These are phyloP conservation scores for Lithohypha guttulata DNA, from an alignment of 2,329 filamentous ascomycete species.

Conservation along the genomic window DNA sequence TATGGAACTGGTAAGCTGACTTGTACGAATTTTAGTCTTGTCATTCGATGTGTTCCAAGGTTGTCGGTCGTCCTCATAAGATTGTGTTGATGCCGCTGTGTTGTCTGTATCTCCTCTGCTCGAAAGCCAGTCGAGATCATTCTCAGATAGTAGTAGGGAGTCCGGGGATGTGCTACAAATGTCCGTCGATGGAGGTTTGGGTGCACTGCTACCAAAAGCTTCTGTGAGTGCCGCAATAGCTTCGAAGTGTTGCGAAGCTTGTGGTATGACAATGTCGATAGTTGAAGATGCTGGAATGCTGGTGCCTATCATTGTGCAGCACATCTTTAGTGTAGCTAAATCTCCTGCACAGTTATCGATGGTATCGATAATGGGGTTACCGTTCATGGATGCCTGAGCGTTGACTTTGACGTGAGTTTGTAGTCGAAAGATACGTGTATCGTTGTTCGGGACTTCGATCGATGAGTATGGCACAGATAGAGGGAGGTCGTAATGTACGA, in stretches of 20 bases:
- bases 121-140: no score
- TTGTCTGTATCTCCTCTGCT: no score
- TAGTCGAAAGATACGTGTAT: background rate
- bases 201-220: background rate
- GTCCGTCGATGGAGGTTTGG: no score
- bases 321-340: background rate
- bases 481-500: background rate
- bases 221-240: background rate
- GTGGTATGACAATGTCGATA: background rate
- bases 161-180: no score
- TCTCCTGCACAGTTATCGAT: no score
- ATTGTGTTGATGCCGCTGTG: no score
- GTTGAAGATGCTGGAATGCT: background rate
- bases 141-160: no score
- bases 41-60: no score
- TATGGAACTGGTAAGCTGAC: no score
- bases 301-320: background rate
- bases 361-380: no score
- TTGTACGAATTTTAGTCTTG: no score
- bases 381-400: background rate
- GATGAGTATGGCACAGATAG: background rate
- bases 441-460: background rate
- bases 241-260: background rate
- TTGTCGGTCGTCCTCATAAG: no score
- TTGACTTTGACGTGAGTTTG: background rate